Conservation (phyloP, 163 green algal genomes). For the Coccomyxa subellipsoidea region DNA sequence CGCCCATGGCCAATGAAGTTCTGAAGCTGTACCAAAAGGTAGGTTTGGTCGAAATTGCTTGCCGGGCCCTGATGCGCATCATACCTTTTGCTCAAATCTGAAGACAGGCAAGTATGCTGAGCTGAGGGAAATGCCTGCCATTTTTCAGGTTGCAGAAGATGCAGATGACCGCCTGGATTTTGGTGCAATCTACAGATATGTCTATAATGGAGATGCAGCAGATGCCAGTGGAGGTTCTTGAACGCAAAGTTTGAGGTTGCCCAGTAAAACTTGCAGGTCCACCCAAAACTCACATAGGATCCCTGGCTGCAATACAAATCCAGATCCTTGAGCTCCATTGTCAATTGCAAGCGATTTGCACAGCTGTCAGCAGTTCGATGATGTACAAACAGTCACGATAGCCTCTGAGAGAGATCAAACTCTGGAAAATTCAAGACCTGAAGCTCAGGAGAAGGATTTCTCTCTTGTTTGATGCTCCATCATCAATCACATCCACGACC, state of each 20-base stretch:
- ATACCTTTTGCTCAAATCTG: not conserved
- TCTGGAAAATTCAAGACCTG: not conserved
- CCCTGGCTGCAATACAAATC: no score
- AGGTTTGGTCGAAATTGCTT: not conserved
- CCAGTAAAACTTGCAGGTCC: no score
- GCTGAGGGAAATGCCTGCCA: no score
- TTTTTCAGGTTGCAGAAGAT: slow-evolving; percentile 17
- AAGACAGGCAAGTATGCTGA: not conserved
- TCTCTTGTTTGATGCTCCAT: slow-evolving; percentile 62
- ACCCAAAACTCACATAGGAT: no score
- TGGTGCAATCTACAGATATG: slow-evolving; percentile 16
- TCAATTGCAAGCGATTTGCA: no score
- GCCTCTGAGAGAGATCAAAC: not conserved
- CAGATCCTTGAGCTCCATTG: no score
- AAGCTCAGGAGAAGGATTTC: slow-evolving; percentile 71
- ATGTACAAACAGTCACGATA: not conserved
- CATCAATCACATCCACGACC: slow-evolving; percentile 36
- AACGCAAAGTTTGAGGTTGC: no score
- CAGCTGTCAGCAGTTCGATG: not conserved
- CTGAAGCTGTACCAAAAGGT: slow-evolving; percentile 31
- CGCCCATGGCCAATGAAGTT: slow-evolving; percentile 35
- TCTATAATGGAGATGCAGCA: slow-evolving; percentile 11
- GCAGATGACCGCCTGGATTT: slow-evolving; percentile 20
- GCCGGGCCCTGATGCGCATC: not conserved
- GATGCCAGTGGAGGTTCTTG: no score